Percentiles rank a stretch among this genome's conserved stretches.
phyloP scores from a whole-genome alignment of 768 basidiomycete species.

The Dentipellis fragilis region DNA sequence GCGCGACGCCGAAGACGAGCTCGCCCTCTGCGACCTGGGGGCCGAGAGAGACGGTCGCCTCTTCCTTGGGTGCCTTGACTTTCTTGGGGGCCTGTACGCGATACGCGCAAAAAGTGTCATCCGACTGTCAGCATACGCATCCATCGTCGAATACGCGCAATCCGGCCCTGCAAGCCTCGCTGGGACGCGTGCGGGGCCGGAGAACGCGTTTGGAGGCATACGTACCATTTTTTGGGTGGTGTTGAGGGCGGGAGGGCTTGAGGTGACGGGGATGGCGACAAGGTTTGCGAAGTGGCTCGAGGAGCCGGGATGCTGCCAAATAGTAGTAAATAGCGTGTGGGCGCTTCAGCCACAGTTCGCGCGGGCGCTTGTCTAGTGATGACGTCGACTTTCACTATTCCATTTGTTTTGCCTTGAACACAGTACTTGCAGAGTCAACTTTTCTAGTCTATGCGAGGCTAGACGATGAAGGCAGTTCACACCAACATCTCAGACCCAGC shows the following conservation, averaged over 20 bases:
- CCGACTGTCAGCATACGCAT: conserved; percentile 39
- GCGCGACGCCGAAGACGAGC: conserved; percentile 95
- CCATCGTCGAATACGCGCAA: conserved; percentile 26
- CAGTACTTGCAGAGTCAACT: no score
- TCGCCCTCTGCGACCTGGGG: conserved; percentile 95
- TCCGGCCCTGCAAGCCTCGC: background rate
- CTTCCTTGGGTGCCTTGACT: conserved; percentile 61
- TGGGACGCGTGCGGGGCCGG: background rate
- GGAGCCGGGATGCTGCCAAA: background rate
- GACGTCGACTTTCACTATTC: no score
- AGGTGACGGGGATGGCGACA: conserved; percentile 10
- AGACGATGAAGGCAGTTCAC: no score
- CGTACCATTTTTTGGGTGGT: conserved; percentile 30
- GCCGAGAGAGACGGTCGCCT: conserved; percentile 82
- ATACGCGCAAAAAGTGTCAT: conserved; percentile 36
- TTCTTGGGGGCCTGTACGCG: conserved; percentile 68
- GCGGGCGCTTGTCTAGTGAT: no score
- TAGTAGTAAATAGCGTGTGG: background rate
- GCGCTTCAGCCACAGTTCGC: background rate
- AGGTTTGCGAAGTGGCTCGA: conserved; percentile 1
- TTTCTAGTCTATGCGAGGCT: no score
- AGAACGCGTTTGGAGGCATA: conserved; percentile 1
- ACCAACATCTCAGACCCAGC: no score
- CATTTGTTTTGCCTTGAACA: no score
- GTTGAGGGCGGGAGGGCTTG: conserved; percentile 15